phyloP scores from a whole-genome alignment of 441 rosid genomes.

The Populus trichocarpa region DNA sequence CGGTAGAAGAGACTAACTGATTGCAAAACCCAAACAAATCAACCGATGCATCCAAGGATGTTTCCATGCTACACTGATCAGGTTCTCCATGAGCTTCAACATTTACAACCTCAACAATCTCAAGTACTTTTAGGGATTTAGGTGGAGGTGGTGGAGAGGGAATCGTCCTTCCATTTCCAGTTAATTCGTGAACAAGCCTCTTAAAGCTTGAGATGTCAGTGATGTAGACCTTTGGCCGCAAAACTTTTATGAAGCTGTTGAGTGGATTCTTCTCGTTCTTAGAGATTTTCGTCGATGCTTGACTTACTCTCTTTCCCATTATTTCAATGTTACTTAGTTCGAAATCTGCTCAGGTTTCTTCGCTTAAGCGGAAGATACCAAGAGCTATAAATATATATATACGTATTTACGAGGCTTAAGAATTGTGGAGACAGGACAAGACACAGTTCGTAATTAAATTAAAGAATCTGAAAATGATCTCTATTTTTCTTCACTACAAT shows the following conservation, averaged over 20 bases:
- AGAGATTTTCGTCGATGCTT: constrained; percentile 9
- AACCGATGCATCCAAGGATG: no score
- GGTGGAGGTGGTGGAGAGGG: constrained; percentile 1
- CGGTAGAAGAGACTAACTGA: no score
- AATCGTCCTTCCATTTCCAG: constrained; percentile 27
- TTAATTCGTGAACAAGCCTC: constrained; percentile 42
- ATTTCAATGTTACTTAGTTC: not conserved
- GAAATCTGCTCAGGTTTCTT: no score
- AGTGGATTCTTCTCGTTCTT: constrained; percentile 24
- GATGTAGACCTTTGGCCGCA: constrained; percentile 41
- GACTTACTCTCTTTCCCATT: constrained; percentile 29
- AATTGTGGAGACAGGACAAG: not conserved
- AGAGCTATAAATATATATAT: not conserved
- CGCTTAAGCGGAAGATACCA: constrained; percentile 20
- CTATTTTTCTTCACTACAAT: not conserved
- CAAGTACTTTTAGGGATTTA: not conserved
- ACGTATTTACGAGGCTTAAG: not conserved
- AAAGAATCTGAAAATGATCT: constrained; percentile 20
- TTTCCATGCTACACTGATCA: no score
- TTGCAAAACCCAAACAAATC: no score
- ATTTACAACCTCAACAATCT: not conserved
- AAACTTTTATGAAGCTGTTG: constrained; percentile 21
- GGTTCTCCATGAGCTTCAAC: constrained; percentile 4
- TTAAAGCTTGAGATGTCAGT: constrained; percentile 36
- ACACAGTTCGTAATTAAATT: constrained; percentile 8